Evolutionary conservation across 2,329 filamentous ascomycete species (phyloP), one percentile per base, ranked within the genome.

Genomic region (Trichoderma arundinaceum): DNA sequence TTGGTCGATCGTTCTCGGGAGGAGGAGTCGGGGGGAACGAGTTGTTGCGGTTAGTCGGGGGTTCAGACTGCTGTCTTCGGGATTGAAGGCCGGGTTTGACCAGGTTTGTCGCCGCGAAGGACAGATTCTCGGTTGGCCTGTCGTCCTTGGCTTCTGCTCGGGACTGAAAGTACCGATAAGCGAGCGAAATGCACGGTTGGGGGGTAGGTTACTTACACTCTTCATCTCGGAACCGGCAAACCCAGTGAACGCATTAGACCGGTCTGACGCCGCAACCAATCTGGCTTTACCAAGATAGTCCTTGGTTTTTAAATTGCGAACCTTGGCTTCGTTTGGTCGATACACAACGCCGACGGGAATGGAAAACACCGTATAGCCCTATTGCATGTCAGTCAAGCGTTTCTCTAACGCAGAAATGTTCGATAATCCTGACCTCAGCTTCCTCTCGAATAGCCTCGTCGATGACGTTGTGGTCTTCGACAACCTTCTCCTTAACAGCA

Each of bases 281-380:
- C 92, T 88, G n/a, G 95, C 93, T 78, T 97, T 97, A 68, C 95
- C 95, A 3, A 99, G 88, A 73, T 99, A 99, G 75, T 99, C 94
- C 77, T 98, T 98, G 22, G 93, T 92, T 82, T 97, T 97, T 73
- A 99, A 83, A 74, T 99, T 99, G 79, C 96, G 96, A 71, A 99
- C 95, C 79, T 99, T 99, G 69, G 95, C 94, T 74, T 96, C 94
- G 75, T 97, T 98, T 22, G 95, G 95, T 66, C 95, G 86, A 79
- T 98, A 99, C 15, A 99, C 87, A 38, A 97, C 92, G 28, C 95
- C 95, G 12, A 98, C 94, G 0, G 95, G 95, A 61, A 98, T 98
- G 0, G 94, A 98, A 80, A 99, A 99, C 48, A 99, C 95, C 0
- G 95, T 98, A 75, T 99, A 99, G 53, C 94, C 95, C 91, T 96